Evolutionary conservation across 2,329 filamentous ascomycete genomes (phyloP), one percentile per base, ranked within the genome.

Genomic region (Arthrocladium fulminans): DNA sequence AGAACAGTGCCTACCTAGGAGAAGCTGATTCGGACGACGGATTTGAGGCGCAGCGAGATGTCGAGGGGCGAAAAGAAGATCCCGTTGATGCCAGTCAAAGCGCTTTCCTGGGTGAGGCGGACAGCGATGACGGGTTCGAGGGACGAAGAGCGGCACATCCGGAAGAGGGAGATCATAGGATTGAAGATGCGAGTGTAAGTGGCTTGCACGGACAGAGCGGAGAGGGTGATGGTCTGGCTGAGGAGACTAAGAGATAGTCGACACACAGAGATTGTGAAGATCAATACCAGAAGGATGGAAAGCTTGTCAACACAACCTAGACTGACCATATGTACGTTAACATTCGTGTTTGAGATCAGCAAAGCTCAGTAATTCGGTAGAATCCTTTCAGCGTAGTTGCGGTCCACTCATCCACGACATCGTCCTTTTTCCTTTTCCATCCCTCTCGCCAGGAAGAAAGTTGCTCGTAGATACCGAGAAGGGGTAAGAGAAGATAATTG

Each of bases 51-150:
- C 49, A 25, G 4, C 47, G 25, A 30, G 47, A 45, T 15, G 46
- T 44, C 32, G 51, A 55, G 17, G 51, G 53, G 22, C 30, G 48
- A 9, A 48, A 38, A 12, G 27, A 40, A 15, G 46, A 51, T 30
- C 9, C 46, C 8, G 9, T 55, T 22, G 49, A 55, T 30, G 51
- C 49, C n/a, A 37, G 23, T n/a, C 34, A 51, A 10, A 49, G 48
- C 7, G 51, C 51, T 6, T 55, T 48, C 20, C 40, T 55, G 12
- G 53, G 53, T 19, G 53, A 55, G 40, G 51, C 49, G 2, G 53
- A 55, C 24, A 53, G 51, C 20, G 53, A 57, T 24, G 53, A 57
- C 24, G 53, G 47, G 3, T 57, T 53, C 42, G 54, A 57, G 47
- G 49, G 50, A 35, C 52, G 54, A 29, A 39, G 54, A 23, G 54